Base-by-base conservation (phyloP, 305 asterid genomes). In the Solanum hybrid region DNA sequence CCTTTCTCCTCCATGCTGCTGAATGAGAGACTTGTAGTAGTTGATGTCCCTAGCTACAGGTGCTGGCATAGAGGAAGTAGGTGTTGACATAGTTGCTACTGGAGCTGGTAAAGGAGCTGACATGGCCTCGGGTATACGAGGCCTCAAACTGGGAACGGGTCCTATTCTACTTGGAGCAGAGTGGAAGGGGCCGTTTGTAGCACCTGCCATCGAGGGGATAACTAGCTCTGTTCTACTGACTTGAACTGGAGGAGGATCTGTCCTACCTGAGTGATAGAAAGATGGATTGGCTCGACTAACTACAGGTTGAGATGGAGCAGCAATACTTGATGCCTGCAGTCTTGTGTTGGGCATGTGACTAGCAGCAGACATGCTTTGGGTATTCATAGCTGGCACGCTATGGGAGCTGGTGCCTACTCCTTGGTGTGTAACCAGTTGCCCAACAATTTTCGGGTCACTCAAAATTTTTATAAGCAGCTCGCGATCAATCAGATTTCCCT, bases 1-100 rank as follows among this genome's bases (percentile, higher is more conserved):
- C 87, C 96, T 94, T 77, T 96, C 99, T 37, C 92, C 96, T 89
- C 99, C 98, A 28, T 94, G 97, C 79, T 96, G 99, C 92, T 96
- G 97, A 86, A 96, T 94, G 90, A 97, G 94, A 92, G 95, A 93
- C 94, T 97, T 97, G 77, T 93, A 96, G 26, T 97, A 97, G 92
- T 91, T 96, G 13, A 93, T 87, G 91, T 97, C 99, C 92, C 93
- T 95, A 9, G 92, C 42, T 69, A 92, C 86, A 3, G 92, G 82
- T n/a, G 28, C 92, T 33, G 91, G 89, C 34, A 33, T 28, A 29
- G 94, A 84, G 9, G 93, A 90, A 29, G 94, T 51, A 11, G 93
- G 91, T 67, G 92, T 16, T 8, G 95, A 88, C 42, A 87, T 28
- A 0, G 87, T 57, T 13, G 93, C 46, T 4, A 69, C 76, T 64